phyloP scores from a whole-genome alignment of 2,329 filamentous ascomycete species.

The Microascus cirrosus region DNA sequence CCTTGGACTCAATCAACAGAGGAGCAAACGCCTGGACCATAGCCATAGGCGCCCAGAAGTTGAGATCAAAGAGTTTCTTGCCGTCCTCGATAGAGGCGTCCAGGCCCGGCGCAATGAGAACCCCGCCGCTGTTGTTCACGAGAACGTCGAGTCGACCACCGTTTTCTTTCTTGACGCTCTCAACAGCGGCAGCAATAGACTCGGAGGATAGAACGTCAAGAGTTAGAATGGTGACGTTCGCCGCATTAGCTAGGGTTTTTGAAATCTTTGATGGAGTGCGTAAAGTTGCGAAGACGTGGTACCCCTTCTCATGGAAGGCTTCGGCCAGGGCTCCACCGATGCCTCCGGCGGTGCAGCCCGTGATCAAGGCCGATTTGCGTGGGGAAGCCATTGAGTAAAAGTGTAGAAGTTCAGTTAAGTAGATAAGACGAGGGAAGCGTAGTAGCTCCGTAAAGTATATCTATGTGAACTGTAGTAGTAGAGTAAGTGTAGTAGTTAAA shows the following conservation, averaged over 20 bases:
- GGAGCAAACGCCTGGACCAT: conserved; percentile 24
- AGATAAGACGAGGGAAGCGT: background rate
- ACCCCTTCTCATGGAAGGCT: conserved; percentile 12
- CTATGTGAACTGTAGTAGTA: background rate
- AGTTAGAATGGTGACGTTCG: conserved; percentile 13
- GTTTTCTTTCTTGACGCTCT: conserved; percentile 8
- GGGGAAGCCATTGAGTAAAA: conserved; percentile 4
- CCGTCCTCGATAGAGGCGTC: conserved; percentile 18
- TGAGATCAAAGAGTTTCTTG: conserved; percentile 27
- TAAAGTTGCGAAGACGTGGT: conserved; percentile 21
- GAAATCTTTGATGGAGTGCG: conserved; percentile 15
- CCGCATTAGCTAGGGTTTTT: conserved; percentile 10
- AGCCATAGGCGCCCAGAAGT: conserved; percentile 25
- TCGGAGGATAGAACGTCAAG: conserved; percentile 19
- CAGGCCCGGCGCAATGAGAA: conserved; percentile 14
- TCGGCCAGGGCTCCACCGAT: conserved; percentile 15
- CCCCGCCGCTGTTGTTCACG: conserved; percentile 13
- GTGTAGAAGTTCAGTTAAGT: background rate
- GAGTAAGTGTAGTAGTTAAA: no score
- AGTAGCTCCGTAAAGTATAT: background rate
- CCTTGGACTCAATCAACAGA: conserved; percentile 13
- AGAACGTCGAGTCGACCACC: conserved; percentile 10
- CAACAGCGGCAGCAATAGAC: conserved; percentile 13
- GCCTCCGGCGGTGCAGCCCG: conserved; percentile 15
- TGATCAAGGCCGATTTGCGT: conserved; percentile 12